Base-by-base conservation (phyloP, 129 eudicot genomes). In the Glebionis coronaria region DNA sequence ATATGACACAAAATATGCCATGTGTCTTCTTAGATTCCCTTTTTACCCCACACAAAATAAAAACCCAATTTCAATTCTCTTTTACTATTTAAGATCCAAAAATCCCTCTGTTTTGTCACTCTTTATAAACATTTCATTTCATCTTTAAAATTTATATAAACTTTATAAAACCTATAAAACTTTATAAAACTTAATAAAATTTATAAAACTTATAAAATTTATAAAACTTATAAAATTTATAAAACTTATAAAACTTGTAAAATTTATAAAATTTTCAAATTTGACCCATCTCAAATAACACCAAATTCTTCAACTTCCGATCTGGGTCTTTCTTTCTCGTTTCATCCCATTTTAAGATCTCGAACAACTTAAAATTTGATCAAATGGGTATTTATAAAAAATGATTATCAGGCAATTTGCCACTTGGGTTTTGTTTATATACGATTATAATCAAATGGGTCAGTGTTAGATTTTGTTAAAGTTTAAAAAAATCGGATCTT, bases 21-120 rank as follows among this genome's bases (percentile, higher is more conserved):
- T 56, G 62, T 70, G 77, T 64, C 76, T 18, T 14, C 44, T 42
- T 20, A 68, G 63, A 68, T 67, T 49, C 80, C 44, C 31, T 5
- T 44, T n/a, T 29, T 23, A 23, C 70, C 38, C 44, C 57, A 21
- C 69, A 47, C 12, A 55, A 52, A 14, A 70, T n/a, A n/a, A 47
- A 38, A 25, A 14, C 58, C 14, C 44, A n/a, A 44, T 23, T 23
- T 40, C 21, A 29, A 64, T 14, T 20, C 13, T 79, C 80, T 49
- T 74, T 80, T 55, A 76, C 67, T 81, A 82, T 79, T 70, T 70
- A 31, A 87, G 88, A 87, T 79, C 90, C 91, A 80, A 70, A 82
- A 72, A 21, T 72, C 28, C 49, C 84, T 56, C 29, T 29, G 2
- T 12, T 56, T 46, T 60, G 15, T 15, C 72, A 16, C 71, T 29